Evolutionary conservation across 2,329 filamentous ascomycete genomes (phyloP), one percentile per base, ranked within the genome.

Genomic region (Orbilia javanica): DNA sequence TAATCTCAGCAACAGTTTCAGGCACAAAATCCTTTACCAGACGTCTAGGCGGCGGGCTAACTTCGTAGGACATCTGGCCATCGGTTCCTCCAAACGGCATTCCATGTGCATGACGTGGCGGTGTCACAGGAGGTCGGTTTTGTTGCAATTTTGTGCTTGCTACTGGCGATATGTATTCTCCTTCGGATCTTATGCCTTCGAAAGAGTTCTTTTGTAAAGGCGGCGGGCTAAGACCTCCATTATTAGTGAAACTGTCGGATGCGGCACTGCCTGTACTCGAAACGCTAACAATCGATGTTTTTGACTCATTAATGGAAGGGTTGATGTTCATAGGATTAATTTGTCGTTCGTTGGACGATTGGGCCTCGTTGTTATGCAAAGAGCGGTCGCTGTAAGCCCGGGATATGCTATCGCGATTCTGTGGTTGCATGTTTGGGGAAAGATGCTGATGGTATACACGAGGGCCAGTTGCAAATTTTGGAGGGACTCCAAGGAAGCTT

Each of bases 251-350:
- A 53, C 67, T 52, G n/a, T 78, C 74, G 4, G 74, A 78, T 64
- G 52, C 74, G 25, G 52, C 74, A 50, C 74, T 78, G 20, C 74
- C 67, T 29, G 74, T 78, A 31, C 74, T 78, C n/a, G 74, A 78
- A 25, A 78, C 34, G 13, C 65, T 78, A 39, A 72, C 67, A 15
- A 78, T 78, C 4, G 74, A 78, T 15, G 74, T 72, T 34, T 78
- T 78, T 4, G 74, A 78, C 22, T 78, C 74, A 22, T 78, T 78
- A 34, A 78, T 60, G 7, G 67, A 78, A 18, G 74, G 63, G 13
- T 68, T 72, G 4, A 78, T 71, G 46, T 78, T 78, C 62, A 78
- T 78, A 42, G 52, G 52, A 34, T 78, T 34, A 2, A 68, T 13
- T 25, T 63, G 57, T 6, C 34, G 60, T 8, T 78, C 74, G 46